These are phyloP conservation scores for Erodium chrysanthum DNA, from an alignment of 441 rosid genomes.

Conservation along the genomic window DNA sequence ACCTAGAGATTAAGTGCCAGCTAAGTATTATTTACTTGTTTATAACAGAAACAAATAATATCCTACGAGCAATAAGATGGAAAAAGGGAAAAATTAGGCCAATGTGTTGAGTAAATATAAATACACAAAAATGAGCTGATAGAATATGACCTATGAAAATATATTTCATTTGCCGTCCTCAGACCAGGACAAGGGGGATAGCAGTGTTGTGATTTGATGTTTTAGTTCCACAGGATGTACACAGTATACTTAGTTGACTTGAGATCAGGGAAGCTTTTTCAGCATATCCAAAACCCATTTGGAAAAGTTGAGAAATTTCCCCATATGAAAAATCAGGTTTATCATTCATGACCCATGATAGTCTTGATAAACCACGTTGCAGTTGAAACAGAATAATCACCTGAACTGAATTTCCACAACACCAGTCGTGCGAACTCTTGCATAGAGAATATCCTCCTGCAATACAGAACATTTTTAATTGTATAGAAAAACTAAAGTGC, in stretches of 20 bases:
- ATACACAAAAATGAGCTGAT: background rate
- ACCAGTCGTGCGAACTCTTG: constrained; percentile 96
- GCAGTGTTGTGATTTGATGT: too few relatives aligned
- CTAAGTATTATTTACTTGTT: background rate
- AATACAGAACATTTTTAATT: constrained; percentile 18
- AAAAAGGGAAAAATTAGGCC: background rate
- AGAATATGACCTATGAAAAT: background rate
- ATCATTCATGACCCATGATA: background rate
- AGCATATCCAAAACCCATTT: too few relatives aligned
- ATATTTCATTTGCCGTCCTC: too few relatives aligned
- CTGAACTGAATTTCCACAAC: constrained; percentile 98
- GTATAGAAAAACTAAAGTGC: too few relatives aligned
- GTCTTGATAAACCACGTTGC: background rate
- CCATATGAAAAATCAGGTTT: too few relatives aligned
- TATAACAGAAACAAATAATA: background rate
- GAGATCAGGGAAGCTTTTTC: too few relatives aligned
- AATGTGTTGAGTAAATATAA: background rate
- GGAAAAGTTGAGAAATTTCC: too few relatives aligned
- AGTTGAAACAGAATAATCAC: constrained; percentile 30
- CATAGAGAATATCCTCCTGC: constrained; percentile 92
- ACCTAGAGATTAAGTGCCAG: background rate
- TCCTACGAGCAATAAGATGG: background rate
- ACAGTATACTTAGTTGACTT: too few relatives aligned
- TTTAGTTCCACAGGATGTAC: too few relatives aligned
- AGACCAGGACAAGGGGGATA: too few relatives aligned